Conservation (phyloP, 495 filamentous ascomycete genomes). For the Hypoxylon lenormandii region DNA sequence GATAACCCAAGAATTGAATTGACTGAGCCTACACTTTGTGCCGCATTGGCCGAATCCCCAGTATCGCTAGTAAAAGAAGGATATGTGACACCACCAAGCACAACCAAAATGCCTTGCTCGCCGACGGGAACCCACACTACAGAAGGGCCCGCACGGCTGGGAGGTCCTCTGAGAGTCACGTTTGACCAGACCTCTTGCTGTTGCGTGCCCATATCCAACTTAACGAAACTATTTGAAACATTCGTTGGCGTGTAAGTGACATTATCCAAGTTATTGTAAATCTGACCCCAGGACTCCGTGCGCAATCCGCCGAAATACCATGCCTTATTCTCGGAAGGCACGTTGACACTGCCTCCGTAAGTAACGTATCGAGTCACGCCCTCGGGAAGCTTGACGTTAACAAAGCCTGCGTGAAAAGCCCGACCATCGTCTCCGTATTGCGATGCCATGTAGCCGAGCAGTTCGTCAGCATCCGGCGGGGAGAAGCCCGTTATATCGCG, state of each 20-base stretch:
- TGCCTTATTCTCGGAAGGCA: slow-evolving; percentile 76
- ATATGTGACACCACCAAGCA: slow-evolving; percentile 73
- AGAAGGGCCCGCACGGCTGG: slow-evolving; percentile 70
- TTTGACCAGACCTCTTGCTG: slow-evolving; percentile 67
- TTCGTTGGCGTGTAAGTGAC: slow-evolving; percentile 49
- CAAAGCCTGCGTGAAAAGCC: slow-evolving; percentile 58
- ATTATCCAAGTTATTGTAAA: slow-evolving; percentile 54
- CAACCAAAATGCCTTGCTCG: slow-evolving; percentile 70
- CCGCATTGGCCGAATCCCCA: slow-evolving; percentile 52
- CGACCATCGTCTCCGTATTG: slow-evolving; percentile 58
- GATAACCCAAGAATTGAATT: not conserved
- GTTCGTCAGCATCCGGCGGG: slow-evolving; percentile 52
- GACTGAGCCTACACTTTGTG: slow-evolving; percentile 57
- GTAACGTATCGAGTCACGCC: slow-evolving; percentile 72
- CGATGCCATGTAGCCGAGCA: slow-evolving; percentile 65
- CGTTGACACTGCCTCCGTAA: slow-evolving; percentile 71
- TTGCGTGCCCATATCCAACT: slow-evolving; percentile 69
- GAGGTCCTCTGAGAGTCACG: slow-evolving; percentile 62
- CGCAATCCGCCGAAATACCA: slow-evolving; percentile 78
- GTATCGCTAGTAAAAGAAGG: slow-evolving; percentile 55
- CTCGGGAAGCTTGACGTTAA: slow-evolving; percentile 52
- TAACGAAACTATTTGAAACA: slow-evolving; percentile 67
- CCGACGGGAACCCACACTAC: slow-evolving; percentile 78
- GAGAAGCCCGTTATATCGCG: slow-evolving; percentile 28
- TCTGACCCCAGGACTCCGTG: slow-evolving; percentile 58